These are phyloP conservation scores for Coniochaeta sp. DNA, from an alignment of 2,329 filamentous ascomycete species.

Conservation along the genomic window DNA sequence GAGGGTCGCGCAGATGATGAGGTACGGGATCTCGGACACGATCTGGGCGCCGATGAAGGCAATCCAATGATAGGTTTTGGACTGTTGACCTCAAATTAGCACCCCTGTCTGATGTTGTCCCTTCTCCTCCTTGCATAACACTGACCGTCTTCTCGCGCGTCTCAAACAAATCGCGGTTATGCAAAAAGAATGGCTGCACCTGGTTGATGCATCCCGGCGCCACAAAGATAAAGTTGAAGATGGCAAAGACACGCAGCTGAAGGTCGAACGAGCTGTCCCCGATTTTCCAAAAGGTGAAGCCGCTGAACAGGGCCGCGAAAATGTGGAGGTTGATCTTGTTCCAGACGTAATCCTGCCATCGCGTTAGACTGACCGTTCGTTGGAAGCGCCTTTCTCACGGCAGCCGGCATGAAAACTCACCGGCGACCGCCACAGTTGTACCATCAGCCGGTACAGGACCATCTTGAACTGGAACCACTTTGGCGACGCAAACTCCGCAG, in stretches of 20 bases:
- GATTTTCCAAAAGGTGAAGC: slow-evolving; percentile 63
- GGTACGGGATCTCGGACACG: slow-evolving; percentile 64
- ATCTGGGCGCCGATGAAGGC: slow-evolving; percentile 62
- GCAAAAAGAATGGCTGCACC: slow-evolving; percentile 65
- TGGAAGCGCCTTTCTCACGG: too few relatives aligned
- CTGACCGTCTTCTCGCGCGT: slow-evolving; percentile 56
- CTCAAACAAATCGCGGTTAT: slow-evolving; percentile 60
- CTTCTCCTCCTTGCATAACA: not conserved
- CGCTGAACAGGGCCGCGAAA: slow-evolving; percentile 60
- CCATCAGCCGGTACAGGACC: not conserved
- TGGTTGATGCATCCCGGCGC: slow-evolving; percentile 70
- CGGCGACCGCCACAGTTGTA: not conserved
- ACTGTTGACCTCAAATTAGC: slow-evolving; percentile 31
- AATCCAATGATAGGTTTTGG: slow-evolving; percentile 56
- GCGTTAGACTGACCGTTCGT: not conserved
- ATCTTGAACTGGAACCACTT: slow-evolving; percentile 1
- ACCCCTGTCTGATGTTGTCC: too few relatives aligned
- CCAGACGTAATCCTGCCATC: slow-evolving; percentile 42
- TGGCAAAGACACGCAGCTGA: slow-evolving; percentile 65
- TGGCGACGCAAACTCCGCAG: not conserved
- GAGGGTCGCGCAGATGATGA: slow-evolving; percentile 55
- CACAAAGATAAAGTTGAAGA: slow-evolving; percentile 73
- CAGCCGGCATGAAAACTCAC: too few relatives aligned
- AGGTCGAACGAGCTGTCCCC: slow-evolving; percentile 52
- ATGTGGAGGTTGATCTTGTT: slow-evolving; percentile 58